phyloP scores from a whole-genome alignment of 768 basidiomycete genomes.

The Hygrocybe coccinea region DNA sequence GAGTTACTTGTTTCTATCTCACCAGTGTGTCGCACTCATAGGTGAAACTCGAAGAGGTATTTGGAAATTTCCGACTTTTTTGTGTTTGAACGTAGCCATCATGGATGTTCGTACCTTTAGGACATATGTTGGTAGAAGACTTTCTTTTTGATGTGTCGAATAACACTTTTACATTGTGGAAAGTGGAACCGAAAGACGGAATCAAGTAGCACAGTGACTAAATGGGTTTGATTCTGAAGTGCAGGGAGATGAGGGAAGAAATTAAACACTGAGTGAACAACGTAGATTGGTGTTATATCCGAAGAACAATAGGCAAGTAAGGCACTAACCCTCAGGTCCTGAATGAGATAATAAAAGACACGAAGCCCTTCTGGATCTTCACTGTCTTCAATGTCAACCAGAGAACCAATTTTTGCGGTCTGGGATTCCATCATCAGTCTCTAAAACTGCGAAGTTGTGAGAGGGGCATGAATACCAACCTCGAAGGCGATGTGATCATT shows the following conservation, averaged over 20 bases:
- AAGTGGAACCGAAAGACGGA: background rate
- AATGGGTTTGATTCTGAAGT: constrained; percentile 99
- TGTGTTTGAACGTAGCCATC: no score
- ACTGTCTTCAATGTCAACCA: constrained; percentile 95
- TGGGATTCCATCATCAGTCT: constrained; percentile 26
- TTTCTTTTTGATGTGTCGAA: no score
- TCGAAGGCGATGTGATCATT: constrained; percentile 97
- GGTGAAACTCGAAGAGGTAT: no score
- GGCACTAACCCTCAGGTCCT: constrained; percentile 81
- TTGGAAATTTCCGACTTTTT: no score
- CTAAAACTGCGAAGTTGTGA: background rate
- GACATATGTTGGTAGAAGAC: background rate
- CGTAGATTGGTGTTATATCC: constrained; percentile 2
- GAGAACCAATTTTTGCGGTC: constrained; percentile 97
- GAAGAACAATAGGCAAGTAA: background rate
- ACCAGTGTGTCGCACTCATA: no score
- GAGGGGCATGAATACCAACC: constrained; percentile 40
- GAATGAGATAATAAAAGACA: constrained; percentile 97
- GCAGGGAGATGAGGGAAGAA: constrained; percentile 94
- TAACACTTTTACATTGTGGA: no score
- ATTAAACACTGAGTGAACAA: constrained; percentile 72
- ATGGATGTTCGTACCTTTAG: no score
- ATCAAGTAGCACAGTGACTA: constrained; percentile 44
- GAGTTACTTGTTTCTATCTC: no score
- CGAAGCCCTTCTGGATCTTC: constrained; percentile 96